These are phyloP conservation scores for Penicillium longicatenatum DNA, from an alignment of 495 filamentous ascomycete species.

Conservation along the genomic window DNA sequence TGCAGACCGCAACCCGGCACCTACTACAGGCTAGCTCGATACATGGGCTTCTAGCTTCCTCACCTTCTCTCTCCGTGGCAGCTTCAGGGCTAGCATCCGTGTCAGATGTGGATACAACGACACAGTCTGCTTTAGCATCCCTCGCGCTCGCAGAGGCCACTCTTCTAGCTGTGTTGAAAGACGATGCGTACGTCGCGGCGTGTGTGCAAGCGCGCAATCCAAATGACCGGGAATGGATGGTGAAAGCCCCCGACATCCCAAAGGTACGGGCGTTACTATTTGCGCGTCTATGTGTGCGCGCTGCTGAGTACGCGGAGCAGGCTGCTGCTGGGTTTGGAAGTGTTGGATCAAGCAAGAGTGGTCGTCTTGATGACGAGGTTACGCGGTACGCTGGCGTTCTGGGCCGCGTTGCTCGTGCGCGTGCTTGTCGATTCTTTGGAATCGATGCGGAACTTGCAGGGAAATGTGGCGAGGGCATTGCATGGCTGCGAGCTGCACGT, in stretches of 20 bases:
- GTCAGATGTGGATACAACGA: slow-evolving; percentile 63
- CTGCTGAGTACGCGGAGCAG: slow-evolving; percentile 56
- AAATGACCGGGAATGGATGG: slow-evolving; percentile 90
- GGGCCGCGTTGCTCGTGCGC: slow-evolving; percentile 69
- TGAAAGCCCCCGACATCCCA: slow-evolving; percentile 78
- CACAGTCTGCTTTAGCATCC: slow-evolving; percentile 68
- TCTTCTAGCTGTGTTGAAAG: slow-evolving; percentile 83
- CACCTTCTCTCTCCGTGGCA: slow-evolving; percentile 26
- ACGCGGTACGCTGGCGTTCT: slow-evolving; percentile 73
- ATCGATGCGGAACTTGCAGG: slow-evolving; percentile 84
- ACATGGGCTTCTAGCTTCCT: slow-evolving; percentile 63
- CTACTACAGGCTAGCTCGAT: slow-evolving; percentile 80
- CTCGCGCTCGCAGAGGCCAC: slow-evolving; percentile 87
- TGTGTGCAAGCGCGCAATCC: slow-evolving; percentile 76
- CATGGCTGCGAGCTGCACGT: slow-evolving; percentile 75
- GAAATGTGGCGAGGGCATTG: slow-evolving; percentile 78
- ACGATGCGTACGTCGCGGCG: slow-evolving; percentile 84
- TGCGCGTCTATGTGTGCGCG: slow-evolving; percentile 79
- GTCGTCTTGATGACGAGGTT: slow-evolving; percentile 58
- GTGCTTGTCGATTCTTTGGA: slow-evolving; percentile 86
- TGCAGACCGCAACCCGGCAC: slow-evolving; percentile 74
- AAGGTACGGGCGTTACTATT: slow-evolving; percentile 87
- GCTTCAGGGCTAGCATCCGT: slow-evolving; percentile 2
- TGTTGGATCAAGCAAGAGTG: slow-evolving; percentile 32
- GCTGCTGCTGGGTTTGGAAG: slow-evolving; percentile 49